Percentiles rank a stretch among this genome's conserved stretches.
Conservation (phyloP, 2,329 filamentous ascomycete genomes). For the Truncatella angustata region DNA sequence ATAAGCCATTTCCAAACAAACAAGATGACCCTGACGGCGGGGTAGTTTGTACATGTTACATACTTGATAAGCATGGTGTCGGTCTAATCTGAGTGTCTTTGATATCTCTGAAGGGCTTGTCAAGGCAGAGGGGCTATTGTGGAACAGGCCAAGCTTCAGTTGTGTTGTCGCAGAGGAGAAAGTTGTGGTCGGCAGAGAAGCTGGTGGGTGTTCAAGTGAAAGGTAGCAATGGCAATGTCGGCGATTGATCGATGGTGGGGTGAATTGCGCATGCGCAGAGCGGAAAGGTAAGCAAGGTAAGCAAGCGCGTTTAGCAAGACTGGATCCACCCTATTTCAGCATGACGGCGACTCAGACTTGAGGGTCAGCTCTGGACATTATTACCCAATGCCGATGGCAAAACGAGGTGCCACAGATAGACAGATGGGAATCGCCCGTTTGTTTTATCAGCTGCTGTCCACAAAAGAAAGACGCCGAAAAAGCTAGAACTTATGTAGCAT, state of each 20-base stretch:
- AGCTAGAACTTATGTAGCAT: too few relatives aligned
- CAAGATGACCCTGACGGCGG: not conserved
- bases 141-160: not conserved
- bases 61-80: conserved; percentile 53
- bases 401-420: too few relatives aligned
- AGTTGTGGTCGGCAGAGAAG: not conserved
- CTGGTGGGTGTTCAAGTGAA: not conserved
- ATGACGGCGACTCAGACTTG: too few relatives aligned
- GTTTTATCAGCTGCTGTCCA: too few relatives aligned
- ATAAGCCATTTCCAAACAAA: not conserved
- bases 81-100: conserved; percentile 1
- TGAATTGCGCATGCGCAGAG: too few relatives aligned
- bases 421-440: too few relatives aligned
- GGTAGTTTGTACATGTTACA: conserved; percentile 14
- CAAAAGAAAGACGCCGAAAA: too few relatives aligned
- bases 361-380: too few relatives aligned
- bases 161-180: not conserved
- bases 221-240: not conserved
- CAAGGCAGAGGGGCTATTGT: not conserved
- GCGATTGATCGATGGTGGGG: conserved; percentile 9
- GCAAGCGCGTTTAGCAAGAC: too few relatives aligned
- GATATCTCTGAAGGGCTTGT: not conserved
- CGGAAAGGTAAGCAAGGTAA: too few relatives aligned
- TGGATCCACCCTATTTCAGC: too few relatives aligned
- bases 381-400: too few relatives aligned